Base-by-base conservation (phyloP, 2,329 filamentous ascomycete genomes). In the Nemania abortiva region DNA sequence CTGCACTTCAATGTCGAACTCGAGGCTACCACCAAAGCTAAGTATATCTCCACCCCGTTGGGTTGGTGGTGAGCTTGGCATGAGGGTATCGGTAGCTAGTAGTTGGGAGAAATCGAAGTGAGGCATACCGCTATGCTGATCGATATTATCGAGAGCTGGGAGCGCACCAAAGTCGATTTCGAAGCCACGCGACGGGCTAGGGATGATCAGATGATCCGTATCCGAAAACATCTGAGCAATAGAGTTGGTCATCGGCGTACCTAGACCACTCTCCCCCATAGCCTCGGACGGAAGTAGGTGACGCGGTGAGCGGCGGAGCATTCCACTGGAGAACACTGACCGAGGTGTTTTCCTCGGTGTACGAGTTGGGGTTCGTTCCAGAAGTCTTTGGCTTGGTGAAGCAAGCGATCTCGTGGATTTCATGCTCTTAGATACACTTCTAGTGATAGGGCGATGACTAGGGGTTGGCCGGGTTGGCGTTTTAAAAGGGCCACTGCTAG, bases 171-270 rank as follows among this genome's bases (percentile, higher is more conserved):
- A 76, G 65, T 87, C 84, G 11, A 87, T 73, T 49, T 85, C 82
- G 29, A 77, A 78, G 39, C 82, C 74, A 37, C 79, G 78, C 45
- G 81, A 77, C 66, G 78, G 82, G 42, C 79, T 76, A 1, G 76
- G 82, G 70, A 74, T 81, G 10, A 79, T 81, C 73, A 87, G 84
- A 52, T 83, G 77, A 63, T 84, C 82, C 10, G 82, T 82, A 69
- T 90, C 87, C 7, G 86, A 89, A 22, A 92, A 82, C 69, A 93
- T 83, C 73, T 91, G 86, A 71, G 87, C 88, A 42, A 93, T 84
- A 24, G 89, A 74, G 29, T 69, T 68, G 5, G 76, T 73, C 45
- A 77, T 50, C 1, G 76, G 75, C 20, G 75, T 74, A 5, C 73
- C 66, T 22, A 73, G 63, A 27, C 67, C 24, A 37, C 71, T 57